Evolutionary conservation across 257 asterid species (phyloP).

Genomic region (Solanum paucissectum): DNA sequence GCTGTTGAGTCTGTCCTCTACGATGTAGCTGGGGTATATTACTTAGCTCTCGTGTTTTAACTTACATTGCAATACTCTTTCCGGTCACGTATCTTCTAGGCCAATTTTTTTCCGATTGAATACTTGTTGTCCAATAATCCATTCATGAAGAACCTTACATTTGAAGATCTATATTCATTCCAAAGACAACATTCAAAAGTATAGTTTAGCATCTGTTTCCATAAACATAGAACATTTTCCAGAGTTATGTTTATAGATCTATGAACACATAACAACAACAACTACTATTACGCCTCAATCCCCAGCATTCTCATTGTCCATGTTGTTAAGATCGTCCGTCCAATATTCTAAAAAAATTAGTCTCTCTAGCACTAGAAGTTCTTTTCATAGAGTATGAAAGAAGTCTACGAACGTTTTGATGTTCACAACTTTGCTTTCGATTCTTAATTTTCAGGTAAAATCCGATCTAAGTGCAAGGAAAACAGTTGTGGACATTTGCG

Average conservation of each 20-base stretch:
- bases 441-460: conserved; percentile 20
- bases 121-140: background rate
- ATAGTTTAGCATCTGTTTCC: background rate
- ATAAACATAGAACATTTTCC: background rate
- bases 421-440: background rate
- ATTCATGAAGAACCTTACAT: background rate
- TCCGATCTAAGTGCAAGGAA: conserved; percentile 29
- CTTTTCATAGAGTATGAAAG: background rate
- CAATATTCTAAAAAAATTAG: background rate
- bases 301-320: background rate
- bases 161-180: background rate
- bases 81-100: background rate
- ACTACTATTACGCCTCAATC: background rate
- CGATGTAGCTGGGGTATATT: conserved; percentile 48
- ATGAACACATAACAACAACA: background rate
- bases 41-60: background rate
- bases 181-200: background rate
- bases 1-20: conserved; percentile 48
- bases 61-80: background rate
- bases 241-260: background rate
- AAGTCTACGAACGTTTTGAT: background rate
- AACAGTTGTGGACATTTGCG: conserved; percentile 40
- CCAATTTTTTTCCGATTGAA: background rate
- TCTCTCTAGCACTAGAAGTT: background rate
- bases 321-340: background rate